phyloP scores from a whole-genome alignment of 2,329 filamentous ascomycete species.

The Sarocladium strictum region DNA sequence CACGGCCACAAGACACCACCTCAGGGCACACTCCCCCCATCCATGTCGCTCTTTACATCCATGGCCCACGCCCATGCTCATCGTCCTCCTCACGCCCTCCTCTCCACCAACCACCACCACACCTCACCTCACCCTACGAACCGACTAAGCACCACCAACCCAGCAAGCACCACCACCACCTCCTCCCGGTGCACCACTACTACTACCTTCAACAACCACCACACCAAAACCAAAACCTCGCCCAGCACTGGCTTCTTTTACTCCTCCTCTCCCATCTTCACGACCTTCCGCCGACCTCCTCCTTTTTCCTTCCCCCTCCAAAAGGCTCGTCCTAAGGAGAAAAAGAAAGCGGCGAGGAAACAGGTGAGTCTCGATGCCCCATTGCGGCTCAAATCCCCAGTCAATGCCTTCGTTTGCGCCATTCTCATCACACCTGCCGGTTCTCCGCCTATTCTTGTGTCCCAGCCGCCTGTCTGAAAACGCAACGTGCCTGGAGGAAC shows the following conservation, averaged over 20 bases:
- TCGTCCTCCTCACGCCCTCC: conserved; percentile 1
- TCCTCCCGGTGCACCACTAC: conserved; percentile 9
- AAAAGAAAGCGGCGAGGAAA: conserved; percentile 9
- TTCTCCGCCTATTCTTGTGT: not conserved
- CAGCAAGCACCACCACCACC: conserved; percentile 20
- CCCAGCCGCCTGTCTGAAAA: not conserved
- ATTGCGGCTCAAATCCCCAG: not conserved
- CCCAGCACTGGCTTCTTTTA: conserved; percentile 20
- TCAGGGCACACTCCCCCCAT: no score
- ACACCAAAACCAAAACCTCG: conserved; percentile 27
- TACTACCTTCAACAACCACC: not conserved
- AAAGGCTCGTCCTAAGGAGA: conserved; percentile 13
- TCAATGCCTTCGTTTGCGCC: not conserved
- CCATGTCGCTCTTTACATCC: no score
- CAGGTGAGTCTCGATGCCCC: not conserved
- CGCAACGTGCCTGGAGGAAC: not conserved
- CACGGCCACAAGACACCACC: no score
- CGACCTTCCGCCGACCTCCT: conserved; percentile 28
- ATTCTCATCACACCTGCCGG: not conserved
- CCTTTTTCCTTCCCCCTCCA: conserved; percentile 20
- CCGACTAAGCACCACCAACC: conserved; percentile 11
- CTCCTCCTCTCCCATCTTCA: conserved; percentile 26
- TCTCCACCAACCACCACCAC: not conserved
- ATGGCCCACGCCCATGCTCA: not conserved
- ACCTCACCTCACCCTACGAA: not conserved